Base-by-base conservation (phyloP, 495 filamentous ascomycete species). In the Daldinia caldariorum region DNA sequence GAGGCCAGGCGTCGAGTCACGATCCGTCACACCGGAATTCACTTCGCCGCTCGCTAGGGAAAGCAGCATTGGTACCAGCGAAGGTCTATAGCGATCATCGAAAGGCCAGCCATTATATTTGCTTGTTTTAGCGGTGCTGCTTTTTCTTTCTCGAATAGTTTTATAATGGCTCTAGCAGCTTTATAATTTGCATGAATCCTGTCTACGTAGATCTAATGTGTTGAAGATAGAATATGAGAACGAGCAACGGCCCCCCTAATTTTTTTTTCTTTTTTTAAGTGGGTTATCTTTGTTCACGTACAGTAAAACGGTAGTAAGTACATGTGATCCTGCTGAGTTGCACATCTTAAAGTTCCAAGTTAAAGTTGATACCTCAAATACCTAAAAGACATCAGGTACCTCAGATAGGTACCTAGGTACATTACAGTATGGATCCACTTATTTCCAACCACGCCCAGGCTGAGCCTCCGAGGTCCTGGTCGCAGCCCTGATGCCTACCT, bases 1-100 rank as follows among this genome's bases (percentile, higher is more conserved):
- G 59, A 77, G 83, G 26, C 73, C 80, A 4, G 74, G 78, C 6
- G 73, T 74, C 13, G 83, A 85, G 35, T 83, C 81, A 7, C 69
- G 83, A 62, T 84, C 83, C 50, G 80, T 82, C 8, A 85, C 84
- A 31, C 85, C 85, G 10, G 84, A 86, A 56, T 77, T 78, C 4
- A 79, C 80, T 6, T 85, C 83, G 18, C 85, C 84, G 16, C 72
- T 87, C 66, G 82, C 80, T 18, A 80, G 77, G 58, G 80, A 84
- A 58, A 84, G 81, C 66, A 86, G 80, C 61, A 55, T 80, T 47
- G 73, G 76, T 38, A 77, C 70, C 58, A 71, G 34, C 22, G 63
- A 67, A 32, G 62, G n/a, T 50, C 38, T 50, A 3, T 67, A 60
- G 10, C 38, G 8, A 39, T 63, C 14, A 35, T 45, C 53, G 10